Percentiles rank a stretch among this genome's conserved stretches.
phyloP scores from a whole-genome alignment of 192 early-diverging fungal species.

The Obelidium mucronatum region DNA sequence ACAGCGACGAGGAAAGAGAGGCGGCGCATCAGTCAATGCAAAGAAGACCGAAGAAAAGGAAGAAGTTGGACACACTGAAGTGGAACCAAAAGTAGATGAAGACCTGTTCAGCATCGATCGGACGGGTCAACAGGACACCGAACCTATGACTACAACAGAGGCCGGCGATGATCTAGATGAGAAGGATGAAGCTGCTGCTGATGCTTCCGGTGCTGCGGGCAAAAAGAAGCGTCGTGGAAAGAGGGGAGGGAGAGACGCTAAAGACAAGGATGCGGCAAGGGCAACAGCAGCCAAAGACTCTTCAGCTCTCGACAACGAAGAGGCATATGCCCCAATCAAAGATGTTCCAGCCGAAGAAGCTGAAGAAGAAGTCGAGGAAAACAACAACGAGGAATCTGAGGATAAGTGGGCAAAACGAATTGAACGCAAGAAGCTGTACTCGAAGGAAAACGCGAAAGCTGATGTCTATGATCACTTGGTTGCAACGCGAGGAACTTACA shows the following conservation, averaged over 20 bases:
- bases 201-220: background rate
- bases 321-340: slow-evolving; percentile 7
- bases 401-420: background rate
- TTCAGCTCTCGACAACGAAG: slow-evolving; percentile 7
- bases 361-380: slow-evolving; percentile 3
- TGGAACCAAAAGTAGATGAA: no score
- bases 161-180: background rate
- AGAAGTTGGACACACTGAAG: background rate
- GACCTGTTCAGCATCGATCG: background rate
- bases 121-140: background rate
- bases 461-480: background rate
- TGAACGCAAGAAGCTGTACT: background rate
- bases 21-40: slow-evolving; percentile 2
- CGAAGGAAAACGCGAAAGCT: background rate
- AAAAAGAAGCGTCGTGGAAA: slow-evolving; percentile 27
- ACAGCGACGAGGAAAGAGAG: slow-evolving; percentile 15
- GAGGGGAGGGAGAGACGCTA: background rate
- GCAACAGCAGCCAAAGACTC: no score
- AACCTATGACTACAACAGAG: background rate
- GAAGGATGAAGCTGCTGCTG: background rate
- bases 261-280: background rate
- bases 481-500: slow-evolving; percentile 9
- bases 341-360: background rate
- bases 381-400: background rate
- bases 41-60: background rate